Conservation (phyloP, 345 rosid species). For the Camelina sativa region DNA sequence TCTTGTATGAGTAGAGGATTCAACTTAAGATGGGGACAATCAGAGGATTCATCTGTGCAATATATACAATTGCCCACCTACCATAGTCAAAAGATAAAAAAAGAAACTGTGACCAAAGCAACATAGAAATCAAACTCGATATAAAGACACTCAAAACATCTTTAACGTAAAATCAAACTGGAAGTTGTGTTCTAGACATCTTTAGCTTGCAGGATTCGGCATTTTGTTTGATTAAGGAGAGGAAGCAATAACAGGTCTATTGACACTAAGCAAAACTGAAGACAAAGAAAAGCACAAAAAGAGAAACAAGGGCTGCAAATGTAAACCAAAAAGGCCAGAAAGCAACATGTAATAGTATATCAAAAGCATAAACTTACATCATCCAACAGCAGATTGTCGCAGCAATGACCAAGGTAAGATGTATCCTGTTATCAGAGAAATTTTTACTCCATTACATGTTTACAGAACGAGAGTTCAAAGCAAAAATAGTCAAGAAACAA, state of each 20-base stretch:
- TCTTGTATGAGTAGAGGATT: slow-evolving; percentile 40
- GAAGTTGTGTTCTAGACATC: background rate
- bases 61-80: slow-evolving; percentile 99
- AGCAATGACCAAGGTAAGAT: slow-evolving; percentile 85
- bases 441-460: slow-evolving; percentile 6
- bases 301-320: background rate
- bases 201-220: background rate
- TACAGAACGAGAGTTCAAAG: background rate
- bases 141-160: background rate
- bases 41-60: slow-evolving; percentile 97
- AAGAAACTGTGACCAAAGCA: slow-evolving; percentile 9
- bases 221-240: background rate
- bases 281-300: background rate
- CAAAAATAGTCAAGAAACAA: slow-evolving; percentile 3
- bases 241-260: background rate
- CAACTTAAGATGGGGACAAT: slow-evolving; percentile 89
- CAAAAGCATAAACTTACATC: slow-evolving; percentile 68
- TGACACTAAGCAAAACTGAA: background rate
- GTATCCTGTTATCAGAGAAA: slow-evolving; percentile 62
- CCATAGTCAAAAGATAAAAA: slow-evolving; percentile 28
- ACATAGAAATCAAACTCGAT: slow-evolving; percentile 16
- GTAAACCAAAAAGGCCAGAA: slow-evolving; percentile 1
- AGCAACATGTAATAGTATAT: background rate
- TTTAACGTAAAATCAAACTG: too few relatives aligned
- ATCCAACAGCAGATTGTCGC: slow-evolving; percentile 97